Evolutionary conservation across 805 yeast genomes (phyloP).

Genomic region (Pichia insulana): DNA sequence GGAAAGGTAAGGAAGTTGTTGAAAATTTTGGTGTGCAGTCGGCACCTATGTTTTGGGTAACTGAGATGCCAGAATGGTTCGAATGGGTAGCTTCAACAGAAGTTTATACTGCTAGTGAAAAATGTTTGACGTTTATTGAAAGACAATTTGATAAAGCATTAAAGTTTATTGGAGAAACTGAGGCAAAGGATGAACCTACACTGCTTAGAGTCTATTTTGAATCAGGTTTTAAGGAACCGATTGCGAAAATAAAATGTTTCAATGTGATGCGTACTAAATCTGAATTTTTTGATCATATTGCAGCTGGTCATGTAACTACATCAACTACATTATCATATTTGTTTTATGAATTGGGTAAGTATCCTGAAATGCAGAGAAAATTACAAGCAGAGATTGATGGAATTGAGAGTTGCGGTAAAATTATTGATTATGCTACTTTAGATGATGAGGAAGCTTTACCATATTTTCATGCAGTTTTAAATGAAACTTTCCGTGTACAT

Average conservation of each 20-base stretch:
- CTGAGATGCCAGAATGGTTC: slow-evolving; percentile 49
- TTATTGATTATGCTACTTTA: slow-evolving; percentile 30
- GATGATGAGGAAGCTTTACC: slow-evolving; percentile 38
- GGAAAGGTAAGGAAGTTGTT: slow-evolving; percentile 34
- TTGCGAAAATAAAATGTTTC: slow-evolving; percentile 10
- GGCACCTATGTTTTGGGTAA: slow-evolving; percentile 58
- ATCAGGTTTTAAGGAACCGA: neutral
- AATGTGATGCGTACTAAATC: slow-evolving; percentile 30
- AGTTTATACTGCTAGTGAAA: slow-evolving; percentile 30
- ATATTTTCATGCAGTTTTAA: slow-evolving; percentile 49
- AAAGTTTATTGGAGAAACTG: slow-evolving; percentile 11
- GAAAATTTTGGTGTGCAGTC: slow-evolving; percentile 41
- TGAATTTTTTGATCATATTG: slow-evolving; percentile 54
- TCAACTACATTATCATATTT: slow-evolving; percentile 56
- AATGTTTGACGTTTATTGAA: slow-evolving; percentile 39
- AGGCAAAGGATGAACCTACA: slow-evolving; percentile 13
- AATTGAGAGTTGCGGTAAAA: slow-evolving; percentile 13
- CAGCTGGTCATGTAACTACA: slow-evolving; percentile 74
- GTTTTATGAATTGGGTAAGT: slow-evolving; percentile 48
- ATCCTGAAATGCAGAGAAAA: slow-evolving; percentile 36
- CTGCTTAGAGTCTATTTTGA: slow-evolving; percentile 20
- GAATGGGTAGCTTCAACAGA: slow-evolving; percentile 31
- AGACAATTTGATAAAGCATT: slow-evolving; percentile 21
- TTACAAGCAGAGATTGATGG: slow-evolving; percentile 35
- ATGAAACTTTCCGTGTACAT: slow-evolving; percentile 54